phyloP scores from a whole-genome alignment of 2,329 filamentous ascomycete species.

The Didymella segeticola region DNA sequence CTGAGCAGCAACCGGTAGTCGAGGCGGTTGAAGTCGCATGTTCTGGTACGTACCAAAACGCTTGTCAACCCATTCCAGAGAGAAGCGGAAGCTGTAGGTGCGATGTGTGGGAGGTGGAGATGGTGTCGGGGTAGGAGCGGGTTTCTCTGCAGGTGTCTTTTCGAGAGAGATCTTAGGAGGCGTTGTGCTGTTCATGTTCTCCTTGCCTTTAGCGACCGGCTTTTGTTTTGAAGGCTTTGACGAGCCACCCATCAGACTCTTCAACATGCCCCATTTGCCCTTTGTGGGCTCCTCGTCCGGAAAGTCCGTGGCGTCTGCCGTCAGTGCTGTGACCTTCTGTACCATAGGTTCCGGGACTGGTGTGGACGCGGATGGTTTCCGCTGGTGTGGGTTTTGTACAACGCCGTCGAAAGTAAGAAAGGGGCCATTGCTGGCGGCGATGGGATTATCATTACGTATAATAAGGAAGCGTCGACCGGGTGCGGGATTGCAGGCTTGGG shows the following conservation, averaged over 20 bases:
- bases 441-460: slow-evolving; percentile 76
- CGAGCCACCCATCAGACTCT: slow-evolving; percentile 65
- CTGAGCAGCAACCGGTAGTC: slow-evolving; percentile 75
- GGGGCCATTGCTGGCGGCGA: slow-evolving; percentile 59
- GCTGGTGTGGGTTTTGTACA: slow-evolving; percentile 50
- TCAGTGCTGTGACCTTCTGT: slow-evolving; percentile 39
- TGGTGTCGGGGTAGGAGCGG: slow-evolving; percentile 39
- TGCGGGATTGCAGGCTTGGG: slow-evolving; percentile 82
- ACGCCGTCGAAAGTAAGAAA: slow-evolving; percentile 72
- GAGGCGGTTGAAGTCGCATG: slow-evolving; percentile 69
- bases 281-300: slow-evolving; percentile 58
- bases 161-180: slow-evolving; percentile 10
- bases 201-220: slow-evolving; percentile 36
- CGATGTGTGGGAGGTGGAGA: slow-evolving; percentile 61
- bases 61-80: slow-evolving; percentile 70
- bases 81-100: slow-evolving; percentile 76
- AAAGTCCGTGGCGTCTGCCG: slow-evolving; percentile 43
- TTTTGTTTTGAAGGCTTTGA: slow-evolving; percentile 52
- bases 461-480: slow-evolving; percentile 88
- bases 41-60: slow-evolving; percentile 64
- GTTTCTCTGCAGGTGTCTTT: slow-evolving; percentile 11
- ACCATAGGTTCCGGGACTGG: slow-evolving; percentile 31
- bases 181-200: slow-evolving; percentile 25
- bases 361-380: slow-evolving; percentile 33
- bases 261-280: slow-evolving; percentile 66